Conservation (phyloP, 352 stramenopile genomes). For the Lagenidium sp. region DNA sequence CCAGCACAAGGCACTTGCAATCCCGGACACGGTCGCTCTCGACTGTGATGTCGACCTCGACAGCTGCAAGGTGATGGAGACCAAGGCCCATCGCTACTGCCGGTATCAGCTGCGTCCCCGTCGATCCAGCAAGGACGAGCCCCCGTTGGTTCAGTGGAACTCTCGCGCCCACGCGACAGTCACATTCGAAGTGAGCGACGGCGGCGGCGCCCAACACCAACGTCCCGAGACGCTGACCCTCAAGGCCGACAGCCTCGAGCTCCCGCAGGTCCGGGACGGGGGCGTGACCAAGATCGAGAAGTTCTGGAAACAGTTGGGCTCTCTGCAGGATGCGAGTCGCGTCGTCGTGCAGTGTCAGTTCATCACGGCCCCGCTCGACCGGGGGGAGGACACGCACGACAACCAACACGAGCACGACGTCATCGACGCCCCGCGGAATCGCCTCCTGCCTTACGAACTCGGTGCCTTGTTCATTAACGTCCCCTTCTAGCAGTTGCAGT, state of each 20-base stretch:
- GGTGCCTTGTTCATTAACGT: constrained; percentile 56
- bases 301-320: constrained; percentile 69
- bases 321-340: constrained; percentile 43
- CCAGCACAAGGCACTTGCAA: neutral
- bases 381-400: constrained; percentile 2
- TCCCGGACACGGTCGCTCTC: constrained; percentile 17
- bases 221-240: constrained; percentile 8
- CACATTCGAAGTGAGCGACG: constrained; percentile 12
- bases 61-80: constrained; percentile 44
- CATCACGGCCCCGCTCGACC: constrained; percentile 8
- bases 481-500: constrained; percentile 41
- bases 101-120: constrained; percentile 34
- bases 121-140: neutral
- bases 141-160: constrained; percentile 18
- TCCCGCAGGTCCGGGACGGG: constrained; percentile 24
- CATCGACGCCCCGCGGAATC: constrained; percentile 7
- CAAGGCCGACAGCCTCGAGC: constrained; percentile 23
- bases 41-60: constrained; percentile 32
- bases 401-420: constrained; percentile 14
- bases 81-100: constrained; percentile 40
- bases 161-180: constrained; percentile 25
- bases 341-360: constrained; percentile 75
- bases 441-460: constrained; percentile 13
- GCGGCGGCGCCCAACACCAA: neutral
- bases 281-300: constrained; percentile 14